Base-by-base conservation (phyloP, 805 yeast genomes). In the Candida mattraensis region DNA sequence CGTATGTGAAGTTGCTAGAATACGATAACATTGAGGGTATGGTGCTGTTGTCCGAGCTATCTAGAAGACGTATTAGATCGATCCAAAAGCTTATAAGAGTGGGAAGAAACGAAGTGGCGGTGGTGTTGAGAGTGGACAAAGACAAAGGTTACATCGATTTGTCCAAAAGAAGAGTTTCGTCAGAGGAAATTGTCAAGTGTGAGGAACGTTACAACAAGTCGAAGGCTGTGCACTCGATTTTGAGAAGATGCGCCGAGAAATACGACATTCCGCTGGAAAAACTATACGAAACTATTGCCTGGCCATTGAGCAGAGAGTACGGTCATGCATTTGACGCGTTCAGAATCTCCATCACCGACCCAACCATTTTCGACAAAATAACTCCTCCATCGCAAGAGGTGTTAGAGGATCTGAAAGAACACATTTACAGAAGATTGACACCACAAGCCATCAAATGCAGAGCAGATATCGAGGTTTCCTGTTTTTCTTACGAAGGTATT, bases 321-420 rank as follows among this genome's bases (percentile, higher is more conserved):
- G 98, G 99, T 43, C 98, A 93, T 63, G 96, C 96, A 16, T 88
- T 88, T 61, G 98, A 91, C 60, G 98, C 96, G 22, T 93, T 93
- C 75, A 88, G 94, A 70, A 72, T 89, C 57, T 91, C 96, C 35
- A 93, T 93, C 66, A 87, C 96, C 33, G 95, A 89, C 64, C 80
- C 87, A 20, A 63, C 84, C 32, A 89, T 91, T 39, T 91, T 91
- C 69, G 94, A 86, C 48, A 87, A 77, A 33, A 69, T 91, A 46
- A 67, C 63, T 25, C 76, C 91, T 16, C 89, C 95, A 37, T 71
- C 84, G 11, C 58, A 70, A 31, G 95, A 80, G 28, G 74, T 93
- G 23, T 73, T 87, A 64, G 85, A 79, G 32, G 98, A 93, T 64
- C 76, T 93, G 53, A 80, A 86, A 62, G 70, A 76, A 35, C 93